A percentile compares a stretch with the other conserved stretches of the same genome.
These are phyloP conservation scores for Myrica gale DNA, from an alignment of 306 rosid genomes.

Conservation along the genomic window DNA sequence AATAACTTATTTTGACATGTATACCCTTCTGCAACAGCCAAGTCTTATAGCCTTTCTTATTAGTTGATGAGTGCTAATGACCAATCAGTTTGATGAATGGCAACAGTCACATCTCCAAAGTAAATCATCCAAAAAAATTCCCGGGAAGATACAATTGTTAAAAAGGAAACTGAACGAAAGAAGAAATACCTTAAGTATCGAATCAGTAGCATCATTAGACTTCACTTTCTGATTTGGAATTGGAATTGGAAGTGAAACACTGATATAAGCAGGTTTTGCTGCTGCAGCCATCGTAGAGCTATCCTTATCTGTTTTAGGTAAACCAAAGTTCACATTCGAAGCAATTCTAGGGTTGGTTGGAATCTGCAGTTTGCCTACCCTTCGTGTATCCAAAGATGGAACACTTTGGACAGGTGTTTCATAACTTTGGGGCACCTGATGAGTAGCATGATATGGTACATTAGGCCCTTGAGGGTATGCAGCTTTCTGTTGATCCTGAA, in stretches of 20 bases:
- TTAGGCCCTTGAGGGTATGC: constrained; percentile 52
- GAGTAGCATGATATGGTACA: constrained; percentile 59
- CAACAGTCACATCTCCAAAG: neutral
- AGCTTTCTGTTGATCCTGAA: constrained; percentile 81
- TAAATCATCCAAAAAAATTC: constrained; percentile 7
- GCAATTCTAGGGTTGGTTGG: constrained; percentile 97
- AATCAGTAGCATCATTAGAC: constrained; percentile 68
- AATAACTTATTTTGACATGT: neutral
- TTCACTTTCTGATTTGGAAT: constrained; percentile 52
- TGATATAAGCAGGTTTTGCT: constrained; percentile 79
- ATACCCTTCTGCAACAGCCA: neutral
- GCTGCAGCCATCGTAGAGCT: constrained; percentile 42
- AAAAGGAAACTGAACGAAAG: neutral
- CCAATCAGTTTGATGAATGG: neutral
- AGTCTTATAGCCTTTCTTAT: neutral
- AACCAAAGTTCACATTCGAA: constrained; percentile 61
- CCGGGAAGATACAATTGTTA: neutral
- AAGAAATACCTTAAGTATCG: constrained; percentile 63
- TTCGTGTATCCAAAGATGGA: constrained; percentile 62
- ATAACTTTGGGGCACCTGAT: constrained; percentile 51
- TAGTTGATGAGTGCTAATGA: neutral
- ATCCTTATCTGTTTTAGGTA: constrained; percentile 70
- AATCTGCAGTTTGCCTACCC: constrained; percentile 79
- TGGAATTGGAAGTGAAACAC: constrained; percentile 70
- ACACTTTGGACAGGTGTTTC: constrained; percentile 51